Evolutionary conservation across 23 red algal genomes (phyloP).

Genomic region (Cyanidium caldarium): DNA sequence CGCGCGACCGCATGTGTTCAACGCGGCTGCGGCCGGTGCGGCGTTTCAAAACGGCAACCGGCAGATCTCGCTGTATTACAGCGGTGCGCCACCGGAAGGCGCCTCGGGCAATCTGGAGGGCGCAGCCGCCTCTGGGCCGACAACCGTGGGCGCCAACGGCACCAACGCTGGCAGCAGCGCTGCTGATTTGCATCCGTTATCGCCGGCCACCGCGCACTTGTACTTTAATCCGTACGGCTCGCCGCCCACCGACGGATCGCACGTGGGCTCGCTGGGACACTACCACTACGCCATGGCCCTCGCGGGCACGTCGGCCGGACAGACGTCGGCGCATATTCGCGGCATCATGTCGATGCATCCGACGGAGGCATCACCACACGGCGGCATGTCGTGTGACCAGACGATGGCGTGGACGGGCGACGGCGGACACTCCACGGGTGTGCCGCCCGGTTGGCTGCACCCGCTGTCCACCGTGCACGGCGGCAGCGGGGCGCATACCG

Average conservation of each 20-base stretch:
- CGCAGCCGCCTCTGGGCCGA: no score
- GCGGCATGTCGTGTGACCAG: slow-evolving; percentile 3
- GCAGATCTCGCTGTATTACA: no score
- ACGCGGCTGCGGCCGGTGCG: no score
- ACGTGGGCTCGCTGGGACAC: neutral
- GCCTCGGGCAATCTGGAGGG: no score
- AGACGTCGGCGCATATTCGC: neutral
- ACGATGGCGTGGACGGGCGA: neutral
- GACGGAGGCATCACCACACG: neutral
- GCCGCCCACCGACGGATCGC: neutral
- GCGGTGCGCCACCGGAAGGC: no score
- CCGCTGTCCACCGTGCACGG: neutral
- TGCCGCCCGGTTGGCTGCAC: neutral
- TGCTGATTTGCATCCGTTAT: no score
- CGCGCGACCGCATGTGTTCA: no score
- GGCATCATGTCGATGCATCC: slow-evolving; percentile 7
- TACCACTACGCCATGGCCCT: slow-evolving; percentile 6
- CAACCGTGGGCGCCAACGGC: no score
- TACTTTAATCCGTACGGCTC: slow-evolving; percentile 8
- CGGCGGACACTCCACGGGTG: neutral
- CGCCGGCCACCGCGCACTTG: no score
- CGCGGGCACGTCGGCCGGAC: neutral
- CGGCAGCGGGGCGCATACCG: neutral
- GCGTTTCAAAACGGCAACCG: no score
- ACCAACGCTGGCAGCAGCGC: no score